Evolutionary conservation across 768 basidiomycete species (phyloP), one percentile per base, ranked within the genome.

Genomic region (Candolleomyces eurysporus): DNA sequence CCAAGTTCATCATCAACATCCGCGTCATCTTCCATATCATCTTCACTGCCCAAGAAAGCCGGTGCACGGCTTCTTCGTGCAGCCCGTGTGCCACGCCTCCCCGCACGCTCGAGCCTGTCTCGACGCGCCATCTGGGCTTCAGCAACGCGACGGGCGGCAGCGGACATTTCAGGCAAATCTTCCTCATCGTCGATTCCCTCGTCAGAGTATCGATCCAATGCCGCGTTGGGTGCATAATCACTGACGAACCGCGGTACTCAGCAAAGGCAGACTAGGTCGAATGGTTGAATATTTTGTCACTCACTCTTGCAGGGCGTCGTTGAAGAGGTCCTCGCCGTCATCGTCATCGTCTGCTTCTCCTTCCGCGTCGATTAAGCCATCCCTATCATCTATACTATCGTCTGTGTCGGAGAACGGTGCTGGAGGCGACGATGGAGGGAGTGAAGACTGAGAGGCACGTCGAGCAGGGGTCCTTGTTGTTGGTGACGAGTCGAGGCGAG

Each of bases 261-360:
- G 62, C 56, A 59, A 66, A 65, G 55, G 26, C 53, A 51, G 64
- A 22, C 57, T 31, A 45, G 19, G 52, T 43, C 48, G 32, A 48
- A 13, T 57, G 43, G n/a, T n/a, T n/a, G n/a, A n/a, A n/a, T n/a
- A n/a, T n/a, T 59, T 61, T 52, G 39, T 61, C 40, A 62, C 86
- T 66, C 70, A 92, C 96, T 81, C 82, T 72, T 90, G 85, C 61
- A 92, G 73, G 54, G 78, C 80, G n/a, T 94, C 87, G 39, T 82
- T 91, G 73, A 96, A 98, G 48, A 99, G 84, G 76, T 98, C 96
- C 73, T 98, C 96, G 42, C 92, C 92, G 22, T 92, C 90, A n/a
- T 83, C 94, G 11, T 89, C 91, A 26, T 26, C 26, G 17, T 85
- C 91, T 5, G 86, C 91, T 31, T 79, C 89, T 56, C 87, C 88